phyloP scores from a whole-genome alignment of 1,139 yeast species.

The Candida freyschussii region DNA sequence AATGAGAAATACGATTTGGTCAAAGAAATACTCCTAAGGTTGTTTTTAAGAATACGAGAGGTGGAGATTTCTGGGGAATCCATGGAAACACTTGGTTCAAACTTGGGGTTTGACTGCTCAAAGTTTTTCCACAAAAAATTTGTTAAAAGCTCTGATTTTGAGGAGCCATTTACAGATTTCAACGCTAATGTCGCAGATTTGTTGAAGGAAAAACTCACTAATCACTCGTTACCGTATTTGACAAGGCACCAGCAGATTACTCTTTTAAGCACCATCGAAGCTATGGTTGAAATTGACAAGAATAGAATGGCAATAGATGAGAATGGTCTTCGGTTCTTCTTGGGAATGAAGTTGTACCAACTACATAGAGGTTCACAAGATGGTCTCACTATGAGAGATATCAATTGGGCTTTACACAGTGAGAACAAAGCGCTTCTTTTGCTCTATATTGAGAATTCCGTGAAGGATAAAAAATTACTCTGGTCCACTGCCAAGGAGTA shows the following conservation, averaged over 20 bases:
- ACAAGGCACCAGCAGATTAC: slow-evolving; percentile 93
- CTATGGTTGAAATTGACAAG: slow-evolving; percentile 51
- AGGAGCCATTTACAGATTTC: slow-evolving; percentile 41
- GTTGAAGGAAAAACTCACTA: slow-evolving; percentile 57
- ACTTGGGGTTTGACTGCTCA: slow-evolving; percentile 31
- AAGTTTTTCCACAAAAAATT: slow-evolving; percentile 30
- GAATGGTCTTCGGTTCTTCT: slow-evolving; percentile 66
- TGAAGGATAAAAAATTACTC: slow-evolving; percentile 36
- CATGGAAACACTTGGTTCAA: slow-evolving; percentile 33
- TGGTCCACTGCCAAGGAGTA: slow-evolving; percentile 61
- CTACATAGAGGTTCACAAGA: slow-evolving; percentile 45
- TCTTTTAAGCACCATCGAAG: slow-evolving; percentile 61
- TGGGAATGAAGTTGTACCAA: slow-evolving; percentile 69
- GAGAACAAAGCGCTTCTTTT: slow-evolving; percentile 68
- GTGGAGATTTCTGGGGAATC: slow-evolving; percentile 38
- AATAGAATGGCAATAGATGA: slow-evolving; percentile 54
- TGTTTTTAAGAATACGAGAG: slow-evolving; percentile 50
- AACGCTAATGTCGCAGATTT: slow-evolving; percentile 42
- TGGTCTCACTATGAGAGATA: slow-evolving; percentile 69
- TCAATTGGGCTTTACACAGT: slow-evolving; percentile 83
- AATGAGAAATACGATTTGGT: slow-evolving; percentile 57
- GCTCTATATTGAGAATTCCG: slow-evolving; percentile 47
- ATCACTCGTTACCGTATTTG: slow-evolving; percentile 66
- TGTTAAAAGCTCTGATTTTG: slow-evolving; percentile 23
- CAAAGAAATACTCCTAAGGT: slow-evolving; percentile 48